phyloP scores from a whole-genome alignment of 164 flowering plant species.

The Sedum album region DNA sequence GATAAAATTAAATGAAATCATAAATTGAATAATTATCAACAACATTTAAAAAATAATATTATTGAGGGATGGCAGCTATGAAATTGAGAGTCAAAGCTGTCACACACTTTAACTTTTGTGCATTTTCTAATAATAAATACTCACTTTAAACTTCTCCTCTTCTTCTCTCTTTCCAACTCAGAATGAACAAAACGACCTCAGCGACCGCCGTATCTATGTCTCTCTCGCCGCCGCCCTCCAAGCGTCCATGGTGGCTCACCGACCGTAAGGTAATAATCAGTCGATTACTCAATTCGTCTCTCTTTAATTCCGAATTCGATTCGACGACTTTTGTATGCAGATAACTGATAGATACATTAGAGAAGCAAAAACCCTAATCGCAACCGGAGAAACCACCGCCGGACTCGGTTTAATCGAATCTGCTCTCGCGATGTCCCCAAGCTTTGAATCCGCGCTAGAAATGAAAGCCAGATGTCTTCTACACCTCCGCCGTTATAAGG shows the following conservation, averaged over 20 bases:
- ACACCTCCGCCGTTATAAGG: slow-evolving; percentile 67
- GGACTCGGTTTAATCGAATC: slow-evolving; percentile 74
- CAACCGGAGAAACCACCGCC: slow-evolving; percentile 17
- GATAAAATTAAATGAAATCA: too few species aligned
- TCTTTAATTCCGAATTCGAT: too few species aligned
- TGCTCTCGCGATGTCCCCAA: slow-evolving; percentile 65
- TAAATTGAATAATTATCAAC: too few species aligned
- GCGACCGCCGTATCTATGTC: slow-evolving; percentile 33
- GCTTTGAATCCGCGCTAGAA: slow-evolving; percentile 68
- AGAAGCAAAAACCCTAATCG: slow-evolving; percentile 56
- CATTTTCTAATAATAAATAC: not conserved
- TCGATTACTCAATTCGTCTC: not conserved
- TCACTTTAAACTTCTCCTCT: not conserved
- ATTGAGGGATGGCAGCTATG: slow-evolving; percentile 7
- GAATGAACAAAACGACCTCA: slow-evolving; percentile 31
- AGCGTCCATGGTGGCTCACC: slow-evolving; percentile 92
- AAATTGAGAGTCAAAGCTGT: slow-evolving; percentile 6
- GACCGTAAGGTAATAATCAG: slow-evolving; percentile 53
- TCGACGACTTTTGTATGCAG: slow-evolving; percentile 24
- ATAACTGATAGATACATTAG: slow-evolving; percentile 67
- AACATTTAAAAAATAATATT: too few species aligned
- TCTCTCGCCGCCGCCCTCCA: slow-evolving; percentile 29
- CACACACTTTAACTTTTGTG: not conserved
- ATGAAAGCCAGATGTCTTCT: slow-evolving; percentile 83
- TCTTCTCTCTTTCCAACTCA: not conserved